Evolutionary conservation across 257 asterid genomes (phyloP).

Genomic region (Fraxinus excelsior): DNA sequence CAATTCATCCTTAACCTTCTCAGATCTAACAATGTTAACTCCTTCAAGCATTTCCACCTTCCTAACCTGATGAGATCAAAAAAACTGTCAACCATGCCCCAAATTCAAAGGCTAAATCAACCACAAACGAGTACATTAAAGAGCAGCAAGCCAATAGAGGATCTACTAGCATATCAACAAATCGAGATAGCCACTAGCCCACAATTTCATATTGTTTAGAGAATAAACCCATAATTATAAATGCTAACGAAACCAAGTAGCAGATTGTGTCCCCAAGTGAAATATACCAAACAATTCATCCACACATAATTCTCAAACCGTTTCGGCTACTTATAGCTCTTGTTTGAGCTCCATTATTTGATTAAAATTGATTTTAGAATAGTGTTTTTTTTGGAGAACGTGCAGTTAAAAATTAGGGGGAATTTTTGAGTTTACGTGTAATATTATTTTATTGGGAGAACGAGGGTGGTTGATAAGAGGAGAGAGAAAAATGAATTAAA

Average conservation of each 20-base stretch:
- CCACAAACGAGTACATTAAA: neutral
- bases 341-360: too few relatives aligned
- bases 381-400: too few relatives aligned
- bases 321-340: too few relatives aligned
- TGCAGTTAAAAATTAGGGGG: too few relatives aligned
- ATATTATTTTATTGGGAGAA: too few relatives aligned
- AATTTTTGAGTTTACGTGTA: too few relatives aligned
- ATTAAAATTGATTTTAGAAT: too few relatives aligned
- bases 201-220: neutral
- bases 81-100: neutral
- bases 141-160: neutral
- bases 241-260: neutral
- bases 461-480: too few relatives aligned
- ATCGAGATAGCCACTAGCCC: neutral
- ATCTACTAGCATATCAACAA: neutral
- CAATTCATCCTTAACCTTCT: conserved; percentile 83
- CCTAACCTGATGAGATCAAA: conserved; percentile 50
- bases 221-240: neutral
- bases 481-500: too few relatives aligned
- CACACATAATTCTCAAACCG: too few relatives aligned
- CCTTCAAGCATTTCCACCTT: conserved; percentile 90
- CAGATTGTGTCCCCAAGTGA: neutral
- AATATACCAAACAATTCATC: neutral
- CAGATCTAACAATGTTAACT: conserved; percentile 66
- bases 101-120: neutral